Evolutionary conservation across 2,329 filamentous ascomycete genomes (phyloP).

Genomic region (Diaporthe sp.): DNA sequence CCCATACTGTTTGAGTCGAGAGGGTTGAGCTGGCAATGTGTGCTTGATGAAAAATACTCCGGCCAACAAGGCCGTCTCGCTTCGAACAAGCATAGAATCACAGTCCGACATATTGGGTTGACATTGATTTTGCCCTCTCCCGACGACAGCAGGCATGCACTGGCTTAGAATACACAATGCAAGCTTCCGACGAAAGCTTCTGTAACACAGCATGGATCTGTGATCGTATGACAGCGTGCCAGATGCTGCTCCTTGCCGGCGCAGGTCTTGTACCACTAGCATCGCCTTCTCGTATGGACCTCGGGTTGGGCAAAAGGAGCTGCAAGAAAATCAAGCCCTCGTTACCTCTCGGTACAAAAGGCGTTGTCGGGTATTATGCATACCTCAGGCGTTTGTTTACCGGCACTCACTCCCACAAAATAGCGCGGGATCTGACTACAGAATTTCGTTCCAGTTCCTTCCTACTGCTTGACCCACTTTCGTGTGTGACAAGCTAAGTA

Average conservation of each 20-base stretch:
- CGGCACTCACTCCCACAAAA: background rate
- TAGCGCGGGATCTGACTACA: background rate
- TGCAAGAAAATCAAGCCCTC: too few relatives aligned
- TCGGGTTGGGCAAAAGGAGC: background rate
- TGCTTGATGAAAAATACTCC: background rate
- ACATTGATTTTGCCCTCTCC: background rate
- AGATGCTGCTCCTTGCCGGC: constrained; percentile 17
- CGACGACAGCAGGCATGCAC: background rate
- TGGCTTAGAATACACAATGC: too few relatives aligned
- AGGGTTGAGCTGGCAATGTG: background rate
- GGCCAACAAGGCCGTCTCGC: background rate
- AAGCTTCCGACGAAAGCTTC: background rate
- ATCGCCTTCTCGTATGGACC: background rate
- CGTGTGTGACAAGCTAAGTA: background rate
- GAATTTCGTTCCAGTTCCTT: background rate
- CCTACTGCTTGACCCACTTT: background rate
- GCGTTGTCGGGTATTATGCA: background rate
- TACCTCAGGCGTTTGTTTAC: background rate
- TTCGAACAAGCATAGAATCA: background rate
- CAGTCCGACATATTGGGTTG: background rate
- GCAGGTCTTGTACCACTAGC: background rate
- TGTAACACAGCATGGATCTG: constrained; percentile 8
- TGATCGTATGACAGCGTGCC: constrained; percentile 13
- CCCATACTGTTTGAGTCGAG: background rate
- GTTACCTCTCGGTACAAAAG: background rate